A percentile compares a stretch with the other conserved stretches of the same genome.
These are phyloP conservation scores for Aspergillus arachidicola DNA, from an alignment of 2,329 filamentous ascomycete genomes.

Conservation along the genomic window DNA sequence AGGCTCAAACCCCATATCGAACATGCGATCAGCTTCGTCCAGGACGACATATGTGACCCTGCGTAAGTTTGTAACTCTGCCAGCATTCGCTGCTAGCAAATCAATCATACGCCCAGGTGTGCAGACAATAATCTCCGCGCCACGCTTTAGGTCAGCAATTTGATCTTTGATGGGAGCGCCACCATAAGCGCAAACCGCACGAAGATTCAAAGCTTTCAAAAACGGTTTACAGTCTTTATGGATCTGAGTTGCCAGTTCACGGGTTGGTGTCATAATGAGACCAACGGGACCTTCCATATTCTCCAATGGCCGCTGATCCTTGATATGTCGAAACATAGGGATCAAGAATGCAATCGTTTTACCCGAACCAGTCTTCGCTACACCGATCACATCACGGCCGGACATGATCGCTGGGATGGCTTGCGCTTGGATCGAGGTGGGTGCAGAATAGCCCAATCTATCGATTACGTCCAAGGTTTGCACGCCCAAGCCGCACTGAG, in stretches of 20 bases:
- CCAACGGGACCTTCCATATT: constrained; percentile 85
- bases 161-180: constrained; percentile 96
- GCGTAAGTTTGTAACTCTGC: constrained; percentile 87
- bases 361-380: constrained; percentile 96
- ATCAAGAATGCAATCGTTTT: constrained; percentile 95
- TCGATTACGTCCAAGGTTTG: constrained; percentile 85
- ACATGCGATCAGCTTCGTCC: constrained; percentile 98
- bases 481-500: constrained; percentile 86
- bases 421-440: constrained; percentile 93
- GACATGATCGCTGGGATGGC: constrained; percentile 95
- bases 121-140: constrained; percentile 91
- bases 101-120: constrained; percentile 96
- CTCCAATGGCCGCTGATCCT: constrained; percentile 82
- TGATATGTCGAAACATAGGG: constrained; percentile 97
- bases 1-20: constrained; percentile 98
- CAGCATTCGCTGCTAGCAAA: constrained; percentile 86
- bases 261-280: constrained; percentile 89
- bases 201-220: constrained; percentile 79
- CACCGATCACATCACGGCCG: constrained; percentile 90
- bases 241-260: constrained; percentile 92
- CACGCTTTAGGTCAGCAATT: constrained; percentile 93
- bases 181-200: constrained; percentile 90
- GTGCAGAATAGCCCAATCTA: constrained; percentile 79
- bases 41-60: constrained; percentile 92
- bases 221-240: constrained; percentile 95